Evolutionary conservation across 768 basidiomycete genomes (phyloP), one percentile per base, ranked within the genome.

Genomic region (Russula emetica): DNA sequence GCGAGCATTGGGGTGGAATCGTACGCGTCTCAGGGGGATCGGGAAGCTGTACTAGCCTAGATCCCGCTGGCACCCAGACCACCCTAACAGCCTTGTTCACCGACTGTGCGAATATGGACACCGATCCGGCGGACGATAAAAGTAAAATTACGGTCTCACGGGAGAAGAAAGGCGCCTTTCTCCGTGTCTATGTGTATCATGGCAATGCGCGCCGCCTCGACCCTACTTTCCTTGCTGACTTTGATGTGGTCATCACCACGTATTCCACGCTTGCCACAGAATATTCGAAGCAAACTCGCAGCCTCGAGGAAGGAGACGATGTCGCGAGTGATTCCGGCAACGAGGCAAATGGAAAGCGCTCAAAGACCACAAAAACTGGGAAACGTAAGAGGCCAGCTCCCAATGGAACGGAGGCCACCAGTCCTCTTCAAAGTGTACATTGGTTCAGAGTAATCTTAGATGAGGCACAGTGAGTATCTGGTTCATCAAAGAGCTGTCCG

Each of bases 241-340:
- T 98, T 73, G 97, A 99, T 75, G 89, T 93, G 24, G 95, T 99
- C 62, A 92, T 99, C 73, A 99, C 97, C 5, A 98, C 94, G 2
- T 99, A 94, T 75, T 89, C 94, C 32, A 98, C 97, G 0, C 80
- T 99, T 44, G 96, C 95, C 1, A 90, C 91, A 14, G 97, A 99
- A 73, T 98, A 82, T 72, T 95, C 94, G 18, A 96, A 90, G 73
- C 95, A 98, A 75, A 84, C 76, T 61, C 80, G 84, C 70, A 90
- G 85, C 63, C 74, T 84, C 4, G 87, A 85, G 34, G 85, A 79
- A 45, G 84, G 83, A 2, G 90, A 92, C 22, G 88, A 83, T 40
- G 80, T 77, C n/a, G 79, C 76, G 44, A 85, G 85, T 60, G 86
- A 85, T 63, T 86, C 86, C 62, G 84, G 83, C 28, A 79, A 80